Conservation (phyloP, 2,329 filamentous ascomycete species). For the Byssochlamys sp. region DNA sequence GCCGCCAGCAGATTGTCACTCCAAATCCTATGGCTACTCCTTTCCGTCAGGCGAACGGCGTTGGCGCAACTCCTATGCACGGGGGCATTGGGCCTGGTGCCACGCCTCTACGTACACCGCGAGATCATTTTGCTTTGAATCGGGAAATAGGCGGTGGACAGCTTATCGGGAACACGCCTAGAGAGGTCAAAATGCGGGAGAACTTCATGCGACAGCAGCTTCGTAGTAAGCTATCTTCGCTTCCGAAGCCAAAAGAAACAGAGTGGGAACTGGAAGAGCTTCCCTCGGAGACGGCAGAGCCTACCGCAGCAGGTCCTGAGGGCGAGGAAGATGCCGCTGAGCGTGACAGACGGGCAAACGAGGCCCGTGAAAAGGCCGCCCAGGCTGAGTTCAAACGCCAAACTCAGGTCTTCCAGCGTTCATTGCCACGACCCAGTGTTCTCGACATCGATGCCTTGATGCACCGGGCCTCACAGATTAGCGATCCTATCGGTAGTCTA, state of each 20-base stretch:
- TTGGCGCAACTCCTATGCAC: slow-evolving; percentile 56
- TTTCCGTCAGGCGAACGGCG: slow-evolving; percentile 56
- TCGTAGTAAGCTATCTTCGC: slow-evolving; percentile 54
- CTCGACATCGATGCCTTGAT: slow-evolving; percentile 64
- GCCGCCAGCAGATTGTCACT: slow-evolving; percentile 72
- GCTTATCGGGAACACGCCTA: slow-evolving; percentile 63
- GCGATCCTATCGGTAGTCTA: slow-evolving; percentile 56
- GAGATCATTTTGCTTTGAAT: slow-evolving; percentile 81
- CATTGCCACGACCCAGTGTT: slow-evolving; percentile 64
- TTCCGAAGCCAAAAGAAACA: slow-evolving; percentile 85
- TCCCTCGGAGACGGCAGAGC: slow-evolving; percentile 68
- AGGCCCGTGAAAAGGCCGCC: slow-evolving; percentile 54
- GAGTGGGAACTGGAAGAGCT: slow-evolving; percentile 85
- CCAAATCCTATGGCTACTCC: slow-evolving; percentile 94
- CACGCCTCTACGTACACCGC: slow-evolving; percentile 77
- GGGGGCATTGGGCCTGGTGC: slow-evolving; percentile 58
- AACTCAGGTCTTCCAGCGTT: slow-evolving; percentile 82
- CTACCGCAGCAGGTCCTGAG: slow-evolving; percentile 39
- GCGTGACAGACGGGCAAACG: slow-evolving; percentile 60
- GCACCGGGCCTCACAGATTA: slow-evolving; percentile 50
- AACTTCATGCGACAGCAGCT: slow-evolving; percentile 60
- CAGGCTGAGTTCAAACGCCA: slow-evolving; percentile 66
- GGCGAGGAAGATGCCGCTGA: slow-evolving; percentile 62
- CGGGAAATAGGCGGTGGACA: slow-evolving; percentile 56
- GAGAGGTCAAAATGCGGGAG: slow-evolving; percentile 64